Evolutionary conservation across 768 basidiomycete genomes (phyloP).

Genomic region (Wakefieldia striispora): DNA sequence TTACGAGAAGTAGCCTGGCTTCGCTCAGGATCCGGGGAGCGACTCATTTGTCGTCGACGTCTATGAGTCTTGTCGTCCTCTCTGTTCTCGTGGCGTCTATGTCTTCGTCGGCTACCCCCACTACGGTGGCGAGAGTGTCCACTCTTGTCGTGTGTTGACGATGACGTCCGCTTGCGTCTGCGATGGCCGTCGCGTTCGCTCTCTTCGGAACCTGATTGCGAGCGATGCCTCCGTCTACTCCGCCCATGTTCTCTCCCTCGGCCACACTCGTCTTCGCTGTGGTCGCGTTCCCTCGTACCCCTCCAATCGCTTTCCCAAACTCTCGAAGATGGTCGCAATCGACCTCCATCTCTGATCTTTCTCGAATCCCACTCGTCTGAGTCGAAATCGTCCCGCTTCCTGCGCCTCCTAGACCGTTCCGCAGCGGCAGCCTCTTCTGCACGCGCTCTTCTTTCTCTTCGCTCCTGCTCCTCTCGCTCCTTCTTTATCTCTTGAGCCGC

Average conservation of each 20-base stretch:
- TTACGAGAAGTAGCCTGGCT: slow-evolving; percentile 8
- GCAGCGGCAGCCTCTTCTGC: slow-evolving; percentile 78
- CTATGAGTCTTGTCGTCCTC: slow-evolving; percentile 16
- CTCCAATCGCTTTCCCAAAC: slow-evolving; percentile 45
- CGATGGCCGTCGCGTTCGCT: slow-evolving; percentile 19
- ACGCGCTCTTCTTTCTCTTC: slow-evolving; percentile 56
- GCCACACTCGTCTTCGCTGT: slow-evolving; percentile 33
- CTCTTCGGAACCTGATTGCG: slow-evolving; percentile 29
- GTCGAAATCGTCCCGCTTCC: slow-evolving; percentile 30
- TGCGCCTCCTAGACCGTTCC: slow-evolving; percentile 48
- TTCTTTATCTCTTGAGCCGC: slow-evolving; percentile 73
- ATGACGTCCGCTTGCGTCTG: slow-evolving; percentile 19
- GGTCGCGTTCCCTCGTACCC: slow-evolving; percentile 44
- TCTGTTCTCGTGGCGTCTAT: slow-evolving; percentile 23
- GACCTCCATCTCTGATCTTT: slow-evolving; percentile 43
- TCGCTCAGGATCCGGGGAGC: slow-evolving; percentile 12
- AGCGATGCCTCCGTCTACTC: slow-evolving; percentile 26
- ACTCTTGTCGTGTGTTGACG: slow-evolving; percentile 13
- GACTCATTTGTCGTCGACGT: slow-evolving; percentile 22
- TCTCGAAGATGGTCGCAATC: slow-evolving; percentile 40
- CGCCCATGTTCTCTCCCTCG: slow-evolving; percentile 17
- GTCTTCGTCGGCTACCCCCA: slow-evolving; percentile 25
- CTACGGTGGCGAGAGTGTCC: slow-evolving; percentile 8
- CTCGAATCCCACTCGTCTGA: slow-evolving; percentile 33
- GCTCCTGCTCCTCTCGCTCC: slow-evolving; percentile 64